Evolutionary conservation across 2,329 filamentous ascomycete species (phyloP), one percentile per base, ranked within the genome.

Genomic region (Botrytis sinoallii): DNA sequence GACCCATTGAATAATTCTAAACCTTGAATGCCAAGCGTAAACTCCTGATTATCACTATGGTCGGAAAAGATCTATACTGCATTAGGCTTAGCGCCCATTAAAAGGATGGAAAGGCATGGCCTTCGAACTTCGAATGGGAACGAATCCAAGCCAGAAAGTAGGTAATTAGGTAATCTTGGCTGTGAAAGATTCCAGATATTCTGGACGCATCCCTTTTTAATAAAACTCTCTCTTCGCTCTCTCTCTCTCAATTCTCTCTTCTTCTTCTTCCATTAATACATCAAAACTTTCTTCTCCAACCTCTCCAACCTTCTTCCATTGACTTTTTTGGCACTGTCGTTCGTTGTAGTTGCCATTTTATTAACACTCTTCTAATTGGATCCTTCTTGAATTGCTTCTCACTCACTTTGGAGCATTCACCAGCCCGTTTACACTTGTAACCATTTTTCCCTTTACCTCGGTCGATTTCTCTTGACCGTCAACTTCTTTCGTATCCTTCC

Each of bases 311-410:
- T 70, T 74, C n/a, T 65, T 57, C 12, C 38, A 40, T 25, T 66
- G n/a, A 66, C 40, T 38, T 65, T 29, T 29, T 35, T 60, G 70
- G 70, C 70, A 72, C 76, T 73, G 70, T 76, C 77, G 73, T 65
- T 78, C 77, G 76, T 77, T 78, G 76, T 76, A 69, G 76, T 75
- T 73, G 70, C 75, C 75, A 73, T 73, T 71, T 76, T 55, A 71
- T 74, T 74, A 70, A 46, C 40, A 22, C n/a, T 29, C 60, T 72
- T 78, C 71, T 76, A 77, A 75, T 75, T 64, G 16, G 65, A 40
- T 42, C 72, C 38, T 75, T 74, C 64, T 73, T 66, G 32, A 73
- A 67, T 67, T 65, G 64, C 75, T 75, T 77, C 77, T 78, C 77
- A 78, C 75, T 78, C 77, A 74, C 73, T 78, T 73, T 57, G 77